Conservation (phyloP, 2,329 filamentous ascomycete genomes). For the Pseudogymnoascus sp. region DNA sequence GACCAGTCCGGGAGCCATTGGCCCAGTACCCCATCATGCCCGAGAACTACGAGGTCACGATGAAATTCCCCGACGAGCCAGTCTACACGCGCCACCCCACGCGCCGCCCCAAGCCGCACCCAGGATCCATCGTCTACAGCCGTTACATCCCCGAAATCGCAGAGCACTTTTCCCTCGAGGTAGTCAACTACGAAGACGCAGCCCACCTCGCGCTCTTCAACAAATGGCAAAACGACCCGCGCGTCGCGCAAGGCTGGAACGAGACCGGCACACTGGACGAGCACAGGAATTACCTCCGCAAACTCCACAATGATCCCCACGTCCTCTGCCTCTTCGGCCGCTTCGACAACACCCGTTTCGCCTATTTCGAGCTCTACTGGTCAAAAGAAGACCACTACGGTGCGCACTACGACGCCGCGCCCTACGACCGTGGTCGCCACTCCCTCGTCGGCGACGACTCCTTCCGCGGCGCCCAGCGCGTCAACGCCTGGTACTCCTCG, state of each 20-base stretch:
- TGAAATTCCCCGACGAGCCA: constrained; percentile 22
- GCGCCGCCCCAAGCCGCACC: constrained; percentile 63
- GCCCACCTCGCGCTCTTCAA: constrained; percentile 67
- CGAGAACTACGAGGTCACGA: constrained; percentile 39
- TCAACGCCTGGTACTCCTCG: constrained; percentile 56
- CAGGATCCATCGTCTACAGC: constrained; percentile 67
- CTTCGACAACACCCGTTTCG: constrained; percentile 66
- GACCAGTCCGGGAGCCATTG: constrained; percentile 34
- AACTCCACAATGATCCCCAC: constrained; percentile 65
- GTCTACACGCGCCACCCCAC: constrained; percentile 61
- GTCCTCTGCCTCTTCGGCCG: constrained; percentile 62
- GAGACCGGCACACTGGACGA: constrained; percentile 70
- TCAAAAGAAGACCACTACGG: constrained; percentile 60
- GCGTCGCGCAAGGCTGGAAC: constrained; percentile 75
- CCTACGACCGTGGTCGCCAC: constrained; percentile 55
- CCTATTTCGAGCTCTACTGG: constrained; percentile 80
- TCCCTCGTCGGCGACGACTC: constrained; percentile 52
- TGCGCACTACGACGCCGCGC: constrained; percentile 49
- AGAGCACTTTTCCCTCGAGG: constrained; percentile 73
- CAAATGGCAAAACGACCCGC: constrained; percentile 77
- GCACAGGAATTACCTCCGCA: constrained; percentile 63
- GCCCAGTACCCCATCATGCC: constrained; percentile 36
- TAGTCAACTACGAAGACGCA: constrained; percentile 58
- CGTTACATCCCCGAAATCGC: constrained; percentile 70
- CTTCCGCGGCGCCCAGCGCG: constrained; percentile 55